Base-by-base conservation (phyloP, 1,139 yeast genomes). In the Hemisphaericaspora lyxosophila region DNA sequence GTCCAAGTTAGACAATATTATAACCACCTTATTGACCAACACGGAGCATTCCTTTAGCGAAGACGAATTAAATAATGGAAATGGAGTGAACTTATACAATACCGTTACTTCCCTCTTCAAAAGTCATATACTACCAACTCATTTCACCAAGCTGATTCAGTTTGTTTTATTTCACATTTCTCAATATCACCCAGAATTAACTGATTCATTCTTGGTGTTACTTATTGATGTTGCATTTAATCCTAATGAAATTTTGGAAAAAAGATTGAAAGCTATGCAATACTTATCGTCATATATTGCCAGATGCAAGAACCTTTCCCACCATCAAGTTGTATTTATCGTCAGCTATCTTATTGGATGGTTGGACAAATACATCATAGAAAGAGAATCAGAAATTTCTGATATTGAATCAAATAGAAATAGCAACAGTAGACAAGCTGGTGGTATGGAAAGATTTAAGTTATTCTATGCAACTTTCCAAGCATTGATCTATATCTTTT, bases 391-490 rank as follows among this genome's bases (percentile, higher is more conserved):
- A 37, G 97, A 89, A 57, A 85, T 87, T 4, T 75, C 73, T 35
- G 80, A 74, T 38, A 64, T 72, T n/a, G 60, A 62, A n/a, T 42
- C 43, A 3, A 46, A 39, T 15, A 27, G 41, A 22, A 35, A 42
- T 7, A 37, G 29, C 7, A 35, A 39, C 11, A 35, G 33, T 35
- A 50, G 43, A 39, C 55, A 51, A 48, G 44, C 48, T 8, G 83
- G 83, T 16, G 85, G 86, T 9, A 80, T 81, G 86, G 87, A 82
- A 51, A 67, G 94, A 44, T 90, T 89, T 63, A 84, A 84, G 53
- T 73, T 89, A 57, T 87, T 92, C 49, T 92, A 90, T 56, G 88
- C 96, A n/a, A 87, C 94, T 3, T 85, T 88, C 53, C 99, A 92
- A 64, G 89, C 96, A 0, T 65, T 92, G 39, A 73, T 94, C 48